Percentiles rank a stretch among this genome's conserved stretches.
Evolutionary conservation across 129 eudicot genomes (phyloP).

Genomic region (Tanacetum coccineum): DNA sequence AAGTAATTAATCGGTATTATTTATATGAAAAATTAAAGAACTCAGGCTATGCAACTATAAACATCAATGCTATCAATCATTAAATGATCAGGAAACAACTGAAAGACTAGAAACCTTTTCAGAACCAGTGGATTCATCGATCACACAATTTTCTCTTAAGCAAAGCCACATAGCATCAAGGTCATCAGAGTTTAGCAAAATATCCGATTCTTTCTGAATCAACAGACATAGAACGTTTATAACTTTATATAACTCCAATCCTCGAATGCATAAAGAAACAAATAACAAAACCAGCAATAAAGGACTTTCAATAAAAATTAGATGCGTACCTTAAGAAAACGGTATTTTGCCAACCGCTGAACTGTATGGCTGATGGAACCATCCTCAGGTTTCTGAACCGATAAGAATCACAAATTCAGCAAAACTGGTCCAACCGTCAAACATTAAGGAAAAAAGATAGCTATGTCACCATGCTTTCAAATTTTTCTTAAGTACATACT

Average conservation of each 20-base stretch:
- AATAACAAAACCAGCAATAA: not conserved
- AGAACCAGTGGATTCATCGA: slow-evolving; percentile 86
- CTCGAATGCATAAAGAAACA: not conserved
- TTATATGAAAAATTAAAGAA: slow-evolving; percentile 20
- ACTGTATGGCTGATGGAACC: slow-evolving; percentile 90
- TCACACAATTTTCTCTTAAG: slow-evolving; percentile 78
- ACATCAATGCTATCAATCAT: not conserved
- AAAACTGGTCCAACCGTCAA: not conserved
- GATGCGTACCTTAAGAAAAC: slow-evolving; percentile 69
- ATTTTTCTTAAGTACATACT: too few species aligned
- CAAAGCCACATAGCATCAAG: slow-evolving; percentile 91
- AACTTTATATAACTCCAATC: not conserved
- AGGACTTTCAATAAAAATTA: not conserved
- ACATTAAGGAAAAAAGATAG: not conserved
- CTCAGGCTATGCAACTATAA: not conserved
- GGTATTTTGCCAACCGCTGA: slow-evolving; percentile 88
- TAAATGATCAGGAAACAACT: slow-evolving; percentile 7
- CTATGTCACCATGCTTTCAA: not conserved
- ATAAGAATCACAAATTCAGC: not conserved
- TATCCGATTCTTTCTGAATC: slow-evolving; percentile 84
- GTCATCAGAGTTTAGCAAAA: slow-evolving; percentile 83
- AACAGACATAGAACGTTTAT: slow-evolving; percentile 6
- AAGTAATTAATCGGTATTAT: slow-evolving; percentile 1
- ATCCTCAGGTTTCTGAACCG: slow-evolving; percentile 82
- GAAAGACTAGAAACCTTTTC: slow-evolving; percentile 51